phyloP scores from a whole-genome alignment of 2,329 filamentous ascomycete genomes.

The Hypoxylon sp. region DNA sequence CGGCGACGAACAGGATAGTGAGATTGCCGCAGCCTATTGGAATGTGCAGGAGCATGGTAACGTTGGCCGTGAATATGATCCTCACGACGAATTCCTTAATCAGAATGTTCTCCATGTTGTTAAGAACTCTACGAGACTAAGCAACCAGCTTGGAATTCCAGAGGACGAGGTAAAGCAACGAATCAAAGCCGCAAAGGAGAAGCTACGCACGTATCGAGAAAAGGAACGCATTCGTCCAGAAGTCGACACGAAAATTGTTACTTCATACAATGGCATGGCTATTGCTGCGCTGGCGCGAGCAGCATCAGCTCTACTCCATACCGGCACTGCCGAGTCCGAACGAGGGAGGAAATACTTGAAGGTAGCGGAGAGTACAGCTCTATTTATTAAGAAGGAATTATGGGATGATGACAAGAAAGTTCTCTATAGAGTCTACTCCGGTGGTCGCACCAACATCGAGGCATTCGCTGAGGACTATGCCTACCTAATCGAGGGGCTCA shows the following conservation, averaged over 20 bases:
- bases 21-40: constrained; percentile 86
- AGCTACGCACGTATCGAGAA: constrained; percentile 79
- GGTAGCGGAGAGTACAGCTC: constrained; percentile 76
- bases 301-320: constrained; percentile 73
- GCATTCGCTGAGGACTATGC: constrained; percentile 97
- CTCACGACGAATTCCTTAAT: constrained; percentile 93
- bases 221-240: constrained; percentile 81
- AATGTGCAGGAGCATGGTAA: constrained; percentile 88
- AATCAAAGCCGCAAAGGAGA: constrained; percentile 75
- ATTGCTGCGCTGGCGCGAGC: constrained; percentile 86
- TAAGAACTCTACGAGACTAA: constrained; percentile 77
- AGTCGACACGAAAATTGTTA: constrained; percentile 89
- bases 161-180: constrained; percentile 77
- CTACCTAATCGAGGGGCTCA: constrained; percentile 84
- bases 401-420: constrained; percentile 75
- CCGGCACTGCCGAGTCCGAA: constrained; percentile 68
- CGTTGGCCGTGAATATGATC: constrained; percentile 84
- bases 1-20: constrained; percentile 73
- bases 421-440: constrained; percentile 81
- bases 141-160: constrained; percentile 80
- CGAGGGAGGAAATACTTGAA: constrained; percentile 73
- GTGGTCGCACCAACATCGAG: constrained; percentile 73
- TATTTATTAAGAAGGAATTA: constrained; percentile 80
- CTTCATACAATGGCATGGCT: constrained; percentile 89
- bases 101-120: constrained; percentile 88